phyloP scores from a whole-genome alignment of 2,329 filamentous ascomycete species.

The Pseudocercospora fuligena region DNA sequence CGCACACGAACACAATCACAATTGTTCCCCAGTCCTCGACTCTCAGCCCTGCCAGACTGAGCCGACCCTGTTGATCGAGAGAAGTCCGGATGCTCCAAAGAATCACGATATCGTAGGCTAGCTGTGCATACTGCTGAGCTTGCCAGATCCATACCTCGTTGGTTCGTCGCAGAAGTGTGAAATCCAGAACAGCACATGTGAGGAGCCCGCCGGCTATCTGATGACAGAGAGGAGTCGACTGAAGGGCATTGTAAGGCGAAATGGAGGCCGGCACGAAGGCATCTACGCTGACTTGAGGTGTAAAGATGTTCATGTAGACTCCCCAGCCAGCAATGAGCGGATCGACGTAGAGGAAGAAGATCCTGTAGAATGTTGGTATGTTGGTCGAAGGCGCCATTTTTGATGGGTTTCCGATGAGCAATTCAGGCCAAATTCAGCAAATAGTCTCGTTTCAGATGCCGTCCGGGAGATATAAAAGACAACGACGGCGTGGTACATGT shows the following conservation, averaged over 20 bases:
- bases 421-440: not conserved
- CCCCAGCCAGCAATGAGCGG: constrained; percentile 25
- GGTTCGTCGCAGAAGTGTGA: constrained; percentile 22
- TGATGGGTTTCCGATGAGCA: not conserved
- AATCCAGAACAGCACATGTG: constrained; percentile 21
- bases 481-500: not conserved
- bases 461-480: not conserved
- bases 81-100: constrained; percentile 20
- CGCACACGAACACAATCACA: constrained; percentile 17
- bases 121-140: constrained; percentile 21
- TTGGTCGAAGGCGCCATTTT: not conserved
- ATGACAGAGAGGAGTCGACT: constrained; percentile 24
- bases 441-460: not conserved
- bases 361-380: constrained; percentile 22
- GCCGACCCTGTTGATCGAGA: constrained; percentile 19
- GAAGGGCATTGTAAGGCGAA: constrained; percentile 17
- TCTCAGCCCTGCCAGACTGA: constrained; percentile 11
- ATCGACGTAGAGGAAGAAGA: constrained; percentile 27
- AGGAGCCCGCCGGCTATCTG: constrained; percentile 25
- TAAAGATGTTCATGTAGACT: constrained; percentile 25
- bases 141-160: constrained; percentile 28
- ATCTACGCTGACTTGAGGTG: constrained; percentile 14
- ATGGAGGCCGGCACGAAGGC: constrained; percentile 21
- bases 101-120: constrained; percentile 23
- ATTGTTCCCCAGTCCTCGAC: constrained; percentile 24